These are phyloP conservation scores for Hericium rajendrae DNA, from an alignment of 768 basidiomycete species.

Conservation along the genomic window DNA sequence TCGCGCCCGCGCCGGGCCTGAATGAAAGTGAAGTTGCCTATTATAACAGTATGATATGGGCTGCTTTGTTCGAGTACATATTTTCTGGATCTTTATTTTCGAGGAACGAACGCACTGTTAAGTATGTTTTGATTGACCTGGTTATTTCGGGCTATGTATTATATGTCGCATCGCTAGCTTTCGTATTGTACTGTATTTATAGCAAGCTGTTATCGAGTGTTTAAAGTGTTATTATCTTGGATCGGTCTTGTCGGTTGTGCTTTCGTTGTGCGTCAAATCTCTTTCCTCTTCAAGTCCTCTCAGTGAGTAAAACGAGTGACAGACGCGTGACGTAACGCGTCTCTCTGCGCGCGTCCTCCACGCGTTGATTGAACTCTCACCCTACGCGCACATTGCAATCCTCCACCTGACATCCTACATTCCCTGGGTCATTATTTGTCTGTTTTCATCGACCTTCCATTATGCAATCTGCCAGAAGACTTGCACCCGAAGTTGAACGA, in stretches of 20 bases:
- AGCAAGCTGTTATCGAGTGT: neutral
- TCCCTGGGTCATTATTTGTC: slow-evolving; percentile 19
- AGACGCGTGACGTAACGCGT: slow-evolving; percentile 5
- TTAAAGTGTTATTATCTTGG: neutral
- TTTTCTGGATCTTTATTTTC: too few species aligned
- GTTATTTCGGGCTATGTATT: neutral
- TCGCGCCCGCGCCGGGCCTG: slow-evolving; percentile 5
- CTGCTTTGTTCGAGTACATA: too few species aligned
- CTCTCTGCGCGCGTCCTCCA: neutral
- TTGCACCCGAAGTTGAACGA: slow-evolving; percentile 15
- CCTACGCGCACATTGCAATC: neutral
- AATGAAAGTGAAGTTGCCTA: neutral
- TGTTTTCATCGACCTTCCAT: slow-evolving; percentile 42
- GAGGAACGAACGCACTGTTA: neutral
- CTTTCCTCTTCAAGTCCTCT: neutral
- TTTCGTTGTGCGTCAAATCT: neutral
- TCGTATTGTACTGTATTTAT: neutral
- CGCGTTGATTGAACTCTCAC: neutral
- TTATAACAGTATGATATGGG: too few species aligned
- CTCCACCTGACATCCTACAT: neutral
- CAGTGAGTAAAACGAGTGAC: neutral
- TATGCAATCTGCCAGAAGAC: neutral
- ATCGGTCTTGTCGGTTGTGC: neutral
- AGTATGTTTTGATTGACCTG: neutral
- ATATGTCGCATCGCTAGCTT: neutral